Percentiles rank a stretch among this genome's conserved stretches.
These are phyloP conservation scores for Leccinum fibrillosum DNA, from an alignment of 768 basidiomycete genomes.

Conservation along the genomic window DNA sequence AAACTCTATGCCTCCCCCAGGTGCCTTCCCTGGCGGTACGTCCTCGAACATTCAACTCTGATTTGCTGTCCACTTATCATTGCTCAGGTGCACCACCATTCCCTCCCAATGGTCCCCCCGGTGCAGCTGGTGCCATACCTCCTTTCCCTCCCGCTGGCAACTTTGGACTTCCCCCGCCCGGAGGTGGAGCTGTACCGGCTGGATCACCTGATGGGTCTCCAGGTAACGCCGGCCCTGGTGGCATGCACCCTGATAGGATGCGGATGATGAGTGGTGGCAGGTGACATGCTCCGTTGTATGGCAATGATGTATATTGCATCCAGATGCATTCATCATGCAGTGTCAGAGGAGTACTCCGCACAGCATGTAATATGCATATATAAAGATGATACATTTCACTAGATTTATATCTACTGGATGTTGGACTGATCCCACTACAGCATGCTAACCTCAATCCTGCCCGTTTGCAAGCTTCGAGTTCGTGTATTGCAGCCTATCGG, in stretches of 20 bases:
- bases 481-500: slow-evolving; percentile 15
- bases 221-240: slow-evolving; percentile 47
- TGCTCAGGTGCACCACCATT: slow-evolving; percentile 46
- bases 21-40: slow-evolving; percentile 49
- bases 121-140: slow-evolving; percentile 28
- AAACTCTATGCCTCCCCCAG: slow-evolving; percentile 46
- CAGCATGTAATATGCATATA: background rate
- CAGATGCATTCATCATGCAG: background rate
- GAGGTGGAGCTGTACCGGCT: slow-evolving; percentile 38
- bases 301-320: background rate
- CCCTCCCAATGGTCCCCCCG: slow-evolving; percentile 41
- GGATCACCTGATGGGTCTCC: slow-evolving; percentile 40
- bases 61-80: slow-evolving; percentile 2
- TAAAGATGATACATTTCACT: background rate
- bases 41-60: slow-evolving; percentile 2
- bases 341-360: background rate
- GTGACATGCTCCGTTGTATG: background rate
- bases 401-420: background rate
- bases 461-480: background rate
- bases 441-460: background rate
- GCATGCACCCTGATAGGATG: slow-evolving; percentile 82
- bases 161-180: slow-evolving; percentile 37
- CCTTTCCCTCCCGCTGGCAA: slow-evolving; percentile 32
- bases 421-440: background rate
- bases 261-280: slow-evolving; percentile 63